Evolutionary conservation across 2,329 filamentous ascomycete genomes (phyloP).

Genomic region (Achaetomium macrosporum): DNA sequence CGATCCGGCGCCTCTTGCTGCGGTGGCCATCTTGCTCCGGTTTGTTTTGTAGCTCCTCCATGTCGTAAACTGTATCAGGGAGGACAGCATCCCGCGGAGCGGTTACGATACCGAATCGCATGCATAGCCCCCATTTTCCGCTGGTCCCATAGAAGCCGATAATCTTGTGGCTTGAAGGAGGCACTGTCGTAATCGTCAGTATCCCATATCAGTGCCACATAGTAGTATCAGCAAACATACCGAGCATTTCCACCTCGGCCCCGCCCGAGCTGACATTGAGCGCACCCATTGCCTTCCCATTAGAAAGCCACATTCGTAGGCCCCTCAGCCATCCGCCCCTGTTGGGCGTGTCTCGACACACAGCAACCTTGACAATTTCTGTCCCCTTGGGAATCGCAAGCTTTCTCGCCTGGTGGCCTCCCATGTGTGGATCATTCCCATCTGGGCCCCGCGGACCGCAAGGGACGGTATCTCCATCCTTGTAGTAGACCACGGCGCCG

Average conservation of each 20-base stretch:
- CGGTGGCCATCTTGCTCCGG: neutral
- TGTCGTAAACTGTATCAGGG: slow-evolving; percentile 36
- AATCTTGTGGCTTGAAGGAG: slow-evolving; percentile 32
- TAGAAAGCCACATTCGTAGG: slow-evolving; percentile 17
- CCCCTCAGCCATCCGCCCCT: neutral
- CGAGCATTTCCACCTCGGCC: neutral
- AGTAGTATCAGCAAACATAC: slow-evolving; percentile 1
- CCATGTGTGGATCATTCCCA: slow-evolving; percentile 24
- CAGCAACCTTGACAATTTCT: slow-evolving; percentile 30
- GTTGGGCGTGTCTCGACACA: neutral
- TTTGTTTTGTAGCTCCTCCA: slow-evolving; percentile 37
- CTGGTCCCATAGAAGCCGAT: slow-evolving; percentile 43
- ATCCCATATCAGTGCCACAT: neutral
- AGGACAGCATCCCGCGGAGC: slow-evolving; percentile 35
- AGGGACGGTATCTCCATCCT: slow-evolving; percentile 37
- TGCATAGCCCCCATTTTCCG: slow-evolving; percentile 24
- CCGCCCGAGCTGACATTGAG: slow-evolving; percentile 2
- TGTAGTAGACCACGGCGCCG: slow-evolving; percentile 40
- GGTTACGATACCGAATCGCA: slow-evolving; percentile 44
- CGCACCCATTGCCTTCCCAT: slow-evolving; percentile 15
- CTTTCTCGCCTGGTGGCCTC: slow-evolving; percentile 29
- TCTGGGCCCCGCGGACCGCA: slow-evolving; percentile 33
- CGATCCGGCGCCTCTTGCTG: slow-evolving; percentile 4
- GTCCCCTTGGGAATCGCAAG: slow-evolving; percentile 23
- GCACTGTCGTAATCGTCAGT: slow-evolving; percentile 9